Evolutionary conservation across 495 filamentous ascomycete species (phyloP).

Genomic region (Neurospora sp.): DNA sequence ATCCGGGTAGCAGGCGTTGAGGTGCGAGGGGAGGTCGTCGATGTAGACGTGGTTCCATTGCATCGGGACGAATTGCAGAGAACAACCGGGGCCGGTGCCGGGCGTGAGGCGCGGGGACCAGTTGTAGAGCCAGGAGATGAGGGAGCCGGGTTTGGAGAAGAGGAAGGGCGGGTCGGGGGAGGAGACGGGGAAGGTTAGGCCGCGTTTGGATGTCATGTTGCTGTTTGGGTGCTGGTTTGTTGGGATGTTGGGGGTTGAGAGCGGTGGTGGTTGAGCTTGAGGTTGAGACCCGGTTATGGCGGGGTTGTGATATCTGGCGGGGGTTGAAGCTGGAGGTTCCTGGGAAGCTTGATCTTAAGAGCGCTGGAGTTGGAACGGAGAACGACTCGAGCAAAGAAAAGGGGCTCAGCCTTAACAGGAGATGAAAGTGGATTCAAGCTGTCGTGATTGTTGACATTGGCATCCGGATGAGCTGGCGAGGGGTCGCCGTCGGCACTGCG

Average conservation of each 20-base stretch:
- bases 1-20: background rate
- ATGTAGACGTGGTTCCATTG: conserved; percentile 21
- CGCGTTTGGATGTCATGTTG: conserved; percentile 10
- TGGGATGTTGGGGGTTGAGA: background rate
- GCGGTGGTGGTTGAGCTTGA: no score
- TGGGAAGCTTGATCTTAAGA: no score
- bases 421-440: background rate
- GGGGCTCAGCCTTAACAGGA: background rate
- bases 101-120: conserved; percentile 16
- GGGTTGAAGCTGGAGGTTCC: background rate
- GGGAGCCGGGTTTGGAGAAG: conserved; percentile 15
- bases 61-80: conserved; percentile 14
- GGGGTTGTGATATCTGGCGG: background rate
- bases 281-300: background rate
- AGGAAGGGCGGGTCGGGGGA: conserved; percentile 7
- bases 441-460: background rate
- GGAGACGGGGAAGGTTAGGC: conserved; percentile 12
- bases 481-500: background rate
- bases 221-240: background rate
- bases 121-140: conserved; percentile 17
- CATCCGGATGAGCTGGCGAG: background rate
- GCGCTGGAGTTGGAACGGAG: no score
- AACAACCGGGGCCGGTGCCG: background rate
- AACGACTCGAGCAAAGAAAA: background rate
- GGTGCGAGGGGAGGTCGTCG: conserved; percentile 4